Conservation (phyloP, 2,329 filamentous ascomycete genomes). For the Fusarium sp. region DNA sequence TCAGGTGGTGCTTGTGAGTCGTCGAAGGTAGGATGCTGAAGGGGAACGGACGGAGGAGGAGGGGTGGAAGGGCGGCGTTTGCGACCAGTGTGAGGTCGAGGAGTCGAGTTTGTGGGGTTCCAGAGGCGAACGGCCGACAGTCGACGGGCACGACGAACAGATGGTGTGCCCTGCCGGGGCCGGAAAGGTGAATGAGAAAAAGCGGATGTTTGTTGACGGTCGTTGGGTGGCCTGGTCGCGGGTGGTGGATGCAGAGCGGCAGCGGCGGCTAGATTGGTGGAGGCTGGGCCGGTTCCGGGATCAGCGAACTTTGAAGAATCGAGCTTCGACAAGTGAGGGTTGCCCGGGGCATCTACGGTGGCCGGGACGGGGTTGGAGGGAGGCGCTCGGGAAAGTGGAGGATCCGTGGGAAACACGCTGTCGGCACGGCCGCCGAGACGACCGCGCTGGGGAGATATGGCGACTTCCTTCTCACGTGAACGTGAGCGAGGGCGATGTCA, state of each 20-base stretch:
- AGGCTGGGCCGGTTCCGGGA: slow-evolving; percentile 44
- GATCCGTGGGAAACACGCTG: slow-evolving; percentile 64
- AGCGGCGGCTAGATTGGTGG: slow-evolving; percentile 33
- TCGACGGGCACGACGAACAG: slow-evolving; percentile 55
- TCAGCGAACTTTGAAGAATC: slow-evolving; percentile 52
- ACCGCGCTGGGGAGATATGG: slow-evolving; percentile 57
- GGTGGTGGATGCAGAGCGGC: slow-evolving; percentile 41
- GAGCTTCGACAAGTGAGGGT: slow-evolving; percentile 49
- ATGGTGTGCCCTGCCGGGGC: slow-evolving; percentile 53
- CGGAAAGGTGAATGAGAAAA: slow-evolving; percentile 59
- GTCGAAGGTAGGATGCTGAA: slow-evolving; percentile 63
- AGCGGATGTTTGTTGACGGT: slow-evolving; percentile 34
- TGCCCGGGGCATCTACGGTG: slow-evolving; percentile 51
- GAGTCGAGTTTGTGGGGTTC: slow-evolving; percentile 75
- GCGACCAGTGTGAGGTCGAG: slow-evolving; percentile 57
- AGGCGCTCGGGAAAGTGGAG: slow-evolving; percentile 56
- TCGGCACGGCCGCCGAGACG: slow-evolving; percentile 63
- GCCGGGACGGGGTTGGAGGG: slow-evolving; percentile 43
- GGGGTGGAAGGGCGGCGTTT: slow-evolving; percentile 69
- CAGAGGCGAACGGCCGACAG: slow-evolving; percentile 68
- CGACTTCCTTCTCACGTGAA: slow-evolving; percentile 46
- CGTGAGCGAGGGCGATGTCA: slow-evolving; percentile 35
- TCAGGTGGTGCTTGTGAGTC: slow-evolving; percentile 56
- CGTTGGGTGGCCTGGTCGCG: slow-evolving; percentile 21
- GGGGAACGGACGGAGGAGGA: slow-evolving; percentile 66